Evolutionary conservation across 2,329 filamentous ascomycete species (phyloP).

Genomic region (Diaporthe sp.): DNA sequence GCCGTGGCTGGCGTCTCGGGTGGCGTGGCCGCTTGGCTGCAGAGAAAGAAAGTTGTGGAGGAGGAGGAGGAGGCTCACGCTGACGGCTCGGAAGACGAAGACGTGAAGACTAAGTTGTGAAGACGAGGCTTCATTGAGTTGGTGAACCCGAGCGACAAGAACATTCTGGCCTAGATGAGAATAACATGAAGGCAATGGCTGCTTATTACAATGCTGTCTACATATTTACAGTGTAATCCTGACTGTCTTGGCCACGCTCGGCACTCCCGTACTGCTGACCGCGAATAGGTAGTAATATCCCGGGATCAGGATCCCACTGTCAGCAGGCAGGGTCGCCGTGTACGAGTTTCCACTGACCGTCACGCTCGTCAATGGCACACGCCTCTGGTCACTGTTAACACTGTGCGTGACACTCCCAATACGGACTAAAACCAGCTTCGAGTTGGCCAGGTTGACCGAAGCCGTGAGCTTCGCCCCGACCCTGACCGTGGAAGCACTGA

Average conservation of each 20-base stretch:
- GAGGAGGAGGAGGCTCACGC: too few species aligned
- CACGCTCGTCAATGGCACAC: conserved; percentile 54
- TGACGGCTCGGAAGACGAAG: background rate
- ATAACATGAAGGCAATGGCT: background rate
- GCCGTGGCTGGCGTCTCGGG: conserved; percentile 16
- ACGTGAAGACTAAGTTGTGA: background rate
- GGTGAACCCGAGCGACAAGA: too few species aligned
- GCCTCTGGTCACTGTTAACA: conserved; percentile 68
- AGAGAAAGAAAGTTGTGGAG: background rate
- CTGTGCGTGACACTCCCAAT: conserved; percentile 63
- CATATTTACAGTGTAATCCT: conserved; percentile 38
- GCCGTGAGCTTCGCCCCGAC: conserved; percentile 47
- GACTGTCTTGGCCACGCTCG: conserved; percentile 56
- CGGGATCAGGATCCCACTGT: conserved; percentile 60
- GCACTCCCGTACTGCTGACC: conserved; percentile 54
- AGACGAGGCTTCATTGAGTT: background rate
- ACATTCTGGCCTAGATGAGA: too few species aligned
- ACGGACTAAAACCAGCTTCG: conserved; percentile 56
- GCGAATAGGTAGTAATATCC: conserved; percentile 67
- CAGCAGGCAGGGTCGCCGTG: conserved; percentile 53
- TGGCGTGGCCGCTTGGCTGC: background rate
- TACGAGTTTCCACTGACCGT: conserved; percentile 46
- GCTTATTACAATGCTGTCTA: background rate
- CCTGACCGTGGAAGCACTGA: conserved; percentile 42
- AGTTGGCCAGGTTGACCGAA: conserved; percentile 37